phyloP scores from a whole-genome alignment of 2,329 filamentous ascomycete species.

The Albophoma yamanashiensis region DNA sequence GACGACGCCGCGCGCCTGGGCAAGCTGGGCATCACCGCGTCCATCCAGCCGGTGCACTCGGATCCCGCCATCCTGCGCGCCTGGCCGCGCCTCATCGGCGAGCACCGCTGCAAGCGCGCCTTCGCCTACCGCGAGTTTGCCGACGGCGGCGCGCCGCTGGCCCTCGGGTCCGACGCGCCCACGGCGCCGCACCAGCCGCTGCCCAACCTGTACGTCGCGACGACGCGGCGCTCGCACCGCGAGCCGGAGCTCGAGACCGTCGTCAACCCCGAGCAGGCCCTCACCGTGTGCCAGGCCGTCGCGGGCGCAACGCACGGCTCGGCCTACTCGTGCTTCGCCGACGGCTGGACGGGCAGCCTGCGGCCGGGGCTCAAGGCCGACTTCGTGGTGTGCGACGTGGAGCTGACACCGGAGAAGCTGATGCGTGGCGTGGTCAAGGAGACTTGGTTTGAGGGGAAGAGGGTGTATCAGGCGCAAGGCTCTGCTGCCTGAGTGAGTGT shows the following conservation, averaged over 20 bases:
- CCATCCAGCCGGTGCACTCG: constrained; percentile 46
- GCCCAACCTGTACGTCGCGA: constrained; percentile 47
- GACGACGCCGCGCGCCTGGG: constrained; percentile 47
- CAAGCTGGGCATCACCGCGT: constrained; percentile 47
- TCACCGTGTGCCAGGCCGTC: constrained; percentile 42
- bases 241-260: constrained; percentile 29
- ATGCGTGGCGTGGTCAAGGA: constrained; percentile 33
- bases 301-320: constrained; percentile 42
- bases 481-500: background rate
- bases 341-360: constrained; percentile 41
- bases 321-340: constrained; percentile 48
- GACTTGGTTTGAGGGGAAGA: constrained; percentile 42
- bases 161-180: constrained; percentile 48
- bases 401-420: constrained; percentile 34
- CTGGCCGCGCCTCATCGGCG: constrained; percentile 48
- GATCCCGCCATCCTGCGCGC: constrained; percentile 51
- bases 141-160: constrained; percentile 40
- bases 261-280: constrained; percentile 41
- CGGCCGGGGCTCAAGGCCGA: constrained; percentile 44
- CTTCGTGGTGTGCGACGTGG: constrained; percentile 41
- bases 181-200: constrained; percentile 46
- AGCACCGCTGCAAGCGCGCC: constrained; percentile 41
- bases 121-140: constrained; percentile 55
- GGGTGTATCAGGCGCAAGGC: constrained; percentile 19
- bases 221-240: constrained; percentile 43